Conservation (phyloP, 169 alveolate genomes). For the Eimeria falciformis region DNA sequence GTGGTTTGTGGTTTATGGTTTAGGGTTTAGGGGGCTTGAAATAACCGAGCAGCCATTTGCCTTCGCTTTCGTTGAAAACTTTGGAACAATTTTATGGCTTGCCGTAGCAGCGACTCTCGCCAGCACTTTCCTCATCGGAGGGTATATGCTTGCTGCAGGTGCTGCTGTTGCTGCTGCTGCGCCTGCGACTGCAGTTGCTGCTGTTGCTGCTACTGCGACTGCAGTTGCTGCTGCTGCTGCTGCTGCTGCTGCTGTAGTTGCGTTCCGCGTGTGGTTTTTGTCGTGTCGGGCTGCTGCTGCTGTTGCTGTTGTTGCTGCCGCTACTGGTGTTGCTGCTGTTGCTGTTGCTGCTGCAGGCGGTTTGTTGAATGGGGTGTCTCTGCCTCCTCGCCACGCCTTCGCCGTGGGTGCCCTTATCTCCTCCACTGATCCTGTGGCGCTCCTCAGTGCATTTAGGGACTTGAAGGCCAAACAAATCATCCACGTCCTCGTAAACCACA, state of each 20-base stretch:
- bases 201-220: constrained; percentile 46
- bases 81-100: constrained; percentile 79
- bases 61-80: constrained; percentile 66
- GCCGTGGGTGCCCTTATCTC: constrained; percentile 79
- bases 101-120: constrained; percentile 70
- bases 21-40: constrained; percentile 64
- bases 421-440: constrained; percentile 80
- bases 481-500: constrained; percentile 68
- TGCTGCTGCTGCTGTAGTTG: neutral
- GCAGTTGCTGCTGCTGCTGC: neutral
- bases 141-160: constrained; percentile 52
- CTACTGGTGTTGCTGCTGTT: constrained; percentile 2
- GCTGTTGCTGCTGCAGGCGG: constrained; percentile 43
- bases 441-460: constrained; percentile 76
- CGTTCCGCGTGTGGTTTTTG: neutral
- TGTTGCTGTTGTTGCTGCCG: neutral
- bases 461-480: constrained; percentile 50
- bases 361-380: constrained; percentile 30
- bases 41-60: constrained; percentile 52
- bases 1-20: neutral
- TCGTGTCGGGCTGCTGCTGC: neutral
- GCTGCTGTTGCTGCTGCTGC: neutral
- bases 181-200: too few relatives aligned
- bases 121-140: constrained; percentile 16
- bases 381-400: constrained; percentile 76